These are phyloP conservation scores for Trichophaea hybrida DNA, from an alignment of 2,329 filamentous ascomycete genomes.

Conservation along the genomic window DNA sequence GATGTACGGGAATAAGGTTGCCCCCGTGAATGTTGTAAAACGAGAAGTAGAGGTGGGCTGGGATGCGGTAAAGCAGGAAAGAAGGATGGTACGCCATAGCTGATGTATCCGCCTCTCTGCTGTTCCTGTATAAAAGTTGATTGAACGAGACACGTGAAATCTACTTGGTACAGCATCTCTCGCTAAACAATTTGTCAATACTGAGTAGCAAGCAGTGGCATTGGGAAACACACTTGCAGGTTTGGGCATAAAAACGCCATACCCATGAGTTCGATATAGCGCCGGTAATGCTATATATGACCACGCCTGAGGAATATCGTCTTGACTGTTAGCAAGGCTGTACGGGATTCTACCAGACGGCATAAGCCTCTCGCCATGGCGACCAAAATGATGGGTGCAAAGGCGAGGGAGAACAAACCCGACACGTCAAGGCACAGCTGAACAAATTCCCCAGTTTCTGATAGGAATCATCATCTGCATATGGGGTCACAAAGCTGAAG, in stretches of 20 bases:
- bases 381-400: neutral
- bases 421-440: slow-evolving; percentile 20
- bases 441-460: slow-evolving; percentile 14
- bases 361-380: neutral
- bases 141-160: slow-evolving; percentile 16
- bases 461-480: slow-evolving; percentile 14
- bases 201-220: too few relatives aligned
- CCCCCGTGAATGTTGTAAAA: slow-evolving; percentile 5
- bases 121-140: slow-evolving; percentile 15
- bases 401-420: slow-evolving; percentile 6
- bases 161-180: slow-evolving; percentile 7
- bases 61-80: slow-evolving; percentile 22
- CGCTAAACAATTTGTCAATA: neutral
- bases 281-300: slow-evolving; percentile 16
- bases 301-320: slow-evolving; percentile 13
- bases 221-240: slow-evolving; percentile 1
- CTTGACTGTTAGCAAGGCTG: slow-evolving; percentile 7
- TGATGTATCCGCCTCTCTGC: slow-evolving; percentile 14
- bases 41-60: slow-evolving; percentile 13
- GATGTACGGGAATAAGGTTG: slow-evolving; percentile 21
- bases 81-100: slow-evolving; percentile 19
- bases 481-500: slow-evolving; percentile 15
- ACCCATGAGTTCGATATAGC: slow-evolving; percentile 21
- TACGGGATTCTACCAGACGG: neutral
- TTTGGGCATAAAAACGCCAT: slow-evolving; percentile 19